These are phyloP conservation scores for Elongisporangium senticosum DNA, from an alignment of 352 stramenopile genomes.

Conservation along the genomic window DNA sequence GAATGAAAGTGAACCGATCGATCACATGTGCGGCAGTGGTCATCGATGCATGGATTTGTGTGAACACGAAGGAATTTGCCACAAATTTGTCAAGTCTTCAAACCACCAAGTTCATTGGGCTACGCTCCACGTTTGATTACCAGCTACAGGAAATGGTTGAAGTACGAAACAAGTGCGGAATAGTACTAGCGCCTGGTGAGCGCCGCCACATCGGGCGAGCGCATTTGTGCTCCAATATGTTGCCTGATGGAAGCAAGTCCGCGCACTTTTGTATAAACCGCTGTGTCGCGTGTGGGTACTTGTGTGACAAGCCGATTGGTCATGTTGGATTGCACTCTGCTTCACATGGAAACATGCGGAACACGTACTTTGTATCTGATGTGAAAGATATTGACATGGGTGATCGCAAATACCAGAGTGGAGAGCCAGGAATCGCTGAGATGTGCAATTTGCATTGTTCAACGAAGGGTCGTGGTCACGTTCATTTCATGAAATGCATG, in stretches of 20 bases:
- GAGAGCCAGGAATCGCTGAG: constrained; percentile 33
- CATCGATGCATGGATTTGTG: constrained; percentile 24
- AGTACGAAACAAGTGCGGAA: constrained; percentile 23
- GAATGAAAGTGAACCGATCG: neutral
- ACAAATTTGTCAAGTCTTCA: constrained; percentile 23
- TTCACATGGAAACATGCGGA: constrained; percentile 45
- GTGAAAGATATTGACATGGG: constrained; percentile 15
- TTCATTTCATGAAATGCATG: constrained; percentile 38
- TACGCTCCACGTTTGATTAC: constrained; percentile 28
- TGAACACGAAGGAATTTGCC: constrained; percentile 29
- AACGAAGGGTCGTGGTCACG: constrained; percentile 30
- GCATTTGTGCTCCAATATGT: constrained; percentile 17
- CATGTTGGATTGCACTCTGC: constrained; percentile 28
- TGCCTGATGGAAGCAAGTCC: constrained; percentile 2
- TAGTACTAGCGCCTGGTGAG: constrained; percentile 14
- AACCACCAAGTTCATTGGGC: constrained; percentile 24
- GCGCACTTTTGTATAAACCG: constrained; percentile 23
- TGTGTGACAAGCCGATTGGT: constrained; percentile 30
- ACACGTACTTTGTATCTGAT: constrained; percentile 36
- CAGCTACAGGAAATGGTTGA: constrained; percentile 30
- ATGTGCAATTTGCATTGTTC: constrained; percentile 53
- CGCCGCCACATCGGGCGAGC: constrained; percentile 10
- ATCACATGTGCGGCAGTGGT: constrained; percentile 22
- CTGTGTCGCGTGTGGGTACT: constrained; percentile 35
- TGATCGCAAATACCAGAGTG: constrained; percentile 18